A percentile compares a stretch with the other conserved stretches of the same genome.
Evolutionary conservation across 1,284 basidiomycete genomes (phyloP).

Genomic region (Sanguinoderma infundibulare): DNA sequence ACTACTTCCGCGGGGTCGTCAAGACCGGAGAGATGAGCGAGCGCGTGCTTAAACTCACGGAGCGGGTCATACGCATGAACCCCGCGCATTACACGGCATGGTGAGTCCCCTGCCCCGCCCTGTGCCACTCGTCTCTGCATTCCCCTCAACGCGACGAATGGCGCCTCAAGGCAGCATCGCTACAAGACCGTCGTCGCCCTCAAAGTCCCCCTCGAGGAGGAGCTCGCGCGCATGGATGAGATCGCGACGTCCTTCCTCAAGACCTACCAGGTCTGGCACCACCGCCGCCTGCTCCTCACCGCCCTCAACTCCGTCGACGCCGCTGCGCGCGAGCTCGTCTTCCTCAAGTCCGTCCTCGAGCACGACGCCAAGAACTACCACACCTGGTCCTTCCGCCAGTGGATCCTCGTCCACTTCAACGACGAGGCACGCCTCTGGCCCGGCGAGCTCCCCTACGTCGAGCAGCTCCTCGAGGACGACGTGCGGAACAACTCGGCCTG

Average conservation of each 20-base stretch:
- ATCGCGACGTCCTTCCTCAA: slow-evolving; percentile 85
- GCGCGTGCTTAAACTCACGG: slow-evolving; percentile 85
- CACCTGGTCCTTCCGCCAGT: slow-evolving; percentile 95
- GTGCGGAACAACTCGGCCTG: slow-evolving; percentile 97
- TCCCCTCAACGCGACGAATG: neutral
- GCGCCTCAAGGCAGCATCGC: slow-evolving; percentile 81
- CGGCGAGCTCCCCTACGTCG: slow-evolving; percentile 79
- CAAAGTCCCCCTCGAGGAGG: slow-evolving; percentile 67
- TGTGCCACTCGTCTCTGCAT: neutral
- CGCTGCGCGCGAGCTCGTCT: slow-evolving; percentile 71
- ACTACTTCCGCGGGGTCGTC: slow-evolving; percentile 88
- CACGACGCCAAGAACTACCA: slow-evolving; percentile 94
- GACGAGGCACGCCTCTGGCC: slow-evolving; percentile 70
- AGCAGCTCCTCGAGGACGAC: slow-evolving; percentile 77
- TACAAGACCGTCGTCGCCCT: slow-evolving; percentile 81
- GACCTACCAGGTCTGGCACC: slow-evolving; percentile 98
- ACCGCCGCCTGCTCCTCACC: slow-evolving; percentile 83
- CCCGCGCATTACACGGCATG: slow-evolving; percentile 95
- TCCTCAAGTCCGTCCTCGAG: slow-evolving; percentile 73
- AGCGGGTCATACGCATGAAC: slow-evolving; percentile 84
- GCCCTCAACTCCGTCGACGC: slow-evolving; percentile 43
- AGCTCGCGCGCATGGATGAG: slow-evolving; percentile 85
- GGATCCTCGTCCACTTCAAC: slow-evolving; percentile 85
- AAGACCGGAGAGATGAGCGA: slow-evolving; percentile 76
- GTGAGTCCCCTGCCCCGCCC: slow-evolving; percentile 45